A percentile compares a stretch with the other conserved stretches of the same genome.
Conservation (phyloP, 495 filamentous ascomycete species). For the Tuber indicum region DNA sequence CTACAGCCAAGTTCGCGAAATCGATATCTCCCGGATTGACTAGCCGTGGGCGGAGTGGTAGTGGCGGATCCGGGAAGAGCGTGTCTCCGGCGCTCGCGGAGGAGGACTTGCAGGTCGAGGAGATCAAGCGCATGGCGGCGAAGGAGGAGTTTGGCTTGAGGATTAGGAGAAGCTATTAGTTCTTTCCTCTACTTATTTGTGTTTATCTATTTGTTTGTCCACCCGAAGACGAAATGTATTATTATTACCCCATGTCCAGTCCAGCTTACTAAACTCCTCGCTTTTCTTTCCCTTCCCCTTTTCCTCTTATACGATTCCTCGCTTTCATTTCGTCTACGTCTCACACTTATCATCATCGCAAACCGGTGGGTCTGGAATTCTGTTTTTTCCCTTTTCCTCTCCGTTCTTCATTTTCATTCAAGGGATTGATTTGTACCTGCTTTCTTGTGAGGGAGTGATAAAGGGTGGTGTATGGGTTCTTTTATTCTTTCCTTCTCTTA, state of each 20-base stretch:
- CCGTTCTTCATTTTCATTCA: neutral
- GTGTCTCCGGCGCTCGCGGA: slow-evolving; percentile 14
- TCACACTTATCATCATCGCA: slow-evolving; percentile 2
- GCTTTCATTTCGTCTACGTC: slow-evolving; percentile 1
- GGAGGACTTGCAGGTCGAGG: slow-evolving; percentile 29
- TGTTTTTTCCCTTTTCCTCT: slow-evolving; percentile 5
- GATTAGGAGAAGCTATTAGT: slow-evolving; percentile 25
- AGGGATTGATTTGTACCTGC: slow-evolving; percentile 10
- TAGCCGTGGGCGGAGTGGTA: slow-evolving; percentile 6
- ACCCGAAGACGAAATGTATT: neutral
- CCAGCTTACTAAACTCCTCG: neutral
- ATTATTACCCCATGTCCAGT: neutral
- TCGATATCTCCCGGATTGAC: slow-evolving; percentile 25
- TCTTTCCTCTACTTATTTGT: slow-evolving; percentile 17
- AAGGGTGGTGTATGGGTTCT: slow-evolving; percentile 1
- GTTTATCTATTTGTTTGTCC: slow-evolving; percentile 8
- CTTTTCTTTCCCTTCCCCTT: slow-evolving; percentile 5
- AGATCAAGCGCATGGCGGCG: slow-evolving; percentile 33
- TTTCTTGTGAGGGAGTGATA: slow-evolving; percentile 18
- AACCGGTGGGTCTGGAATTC: slow-evolving; percentile 8
- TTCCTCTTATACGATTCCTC: slow-evolving; percentile 1
- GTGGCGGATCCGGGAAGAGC: slow-evolving; percentile 7
- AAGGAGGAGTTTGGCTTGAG: slow-evolving; percentile 34
- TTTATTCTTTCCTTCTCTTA: slow-evolving; percentile 8
- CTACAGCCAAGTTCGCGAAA: slow-evolving; percentile 15